These are phyloP conservation scores for Russula compacta DNA, from an alignment of 768 basidiomycete species.

Conservation along the genomic window DNA sequence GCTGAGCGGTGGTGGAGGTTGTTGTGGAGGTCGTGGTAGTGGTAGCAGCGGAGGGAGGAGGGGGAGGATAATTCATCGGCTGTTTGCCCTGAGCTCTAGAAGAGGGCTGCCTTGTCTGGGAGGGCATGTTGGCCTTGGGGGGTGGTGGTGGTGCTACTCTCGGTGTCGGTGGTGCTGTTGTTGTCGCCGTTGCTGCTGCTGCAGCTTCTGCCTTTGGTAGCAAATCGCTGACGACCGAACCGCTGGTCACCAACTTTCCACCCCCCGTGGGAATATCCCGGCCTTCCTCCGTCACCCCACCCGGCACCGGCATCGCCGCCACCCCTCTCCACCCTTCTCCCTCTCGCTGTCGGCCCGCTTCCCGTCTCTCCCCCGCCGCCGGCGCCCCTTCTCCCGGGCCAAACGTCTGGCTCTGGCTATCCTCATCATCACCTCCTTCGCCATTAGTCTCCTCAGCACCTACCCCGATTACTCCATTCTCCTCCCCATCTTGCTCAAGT, in stretches of 20 bases:
- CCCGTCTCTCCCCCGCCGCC: not conserved
- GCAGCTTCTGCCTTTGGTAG: conserved; percentile 20
- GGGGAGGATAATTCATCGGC: conserved; percentile 66
- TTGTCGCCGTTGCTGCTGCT: not conserved
- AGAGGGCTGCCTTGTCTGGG: conserved; percentile 30
- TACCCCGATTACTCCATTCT: conserved; percentile 26
- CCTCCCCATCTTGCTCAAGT: conserved; percentile 40
- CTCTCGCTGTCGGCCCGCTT: not conserved
- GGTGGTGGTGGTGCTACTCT: too few relatives aligned
- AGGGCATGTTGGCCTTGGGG: conserved; percentile 16
- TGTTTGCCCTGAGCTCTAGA: conserved; percentile 86
- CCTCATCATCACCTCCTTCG: conserved; percentile 6
- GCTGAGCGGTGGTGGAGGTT: not conserved
- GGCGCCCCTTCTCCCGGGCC: not conserved
- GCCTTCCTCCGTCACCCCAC: not conserved
- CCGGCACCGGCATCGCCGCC: not conserved
- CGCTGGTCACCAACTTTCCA: conserved; percentile 10
- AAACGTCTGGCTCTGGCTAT: not conserved
- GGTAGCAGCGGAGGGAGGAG: conserved; percentile 28
- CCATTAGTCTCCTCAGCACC: conserved; percentile 19
- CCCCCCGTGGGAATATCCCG: conserved; percentile 14
- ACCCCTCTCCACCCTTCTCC: not conserved
- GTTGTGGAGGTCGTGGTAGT: conserved; percentile 26
- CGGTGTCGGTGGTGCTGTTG: not conserved
- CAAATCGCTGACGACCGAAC: conserved; percentile 11